Base-by-base conservation (phyloP, 176 grass and related monocot species). In the Carex parvula region DNA sequence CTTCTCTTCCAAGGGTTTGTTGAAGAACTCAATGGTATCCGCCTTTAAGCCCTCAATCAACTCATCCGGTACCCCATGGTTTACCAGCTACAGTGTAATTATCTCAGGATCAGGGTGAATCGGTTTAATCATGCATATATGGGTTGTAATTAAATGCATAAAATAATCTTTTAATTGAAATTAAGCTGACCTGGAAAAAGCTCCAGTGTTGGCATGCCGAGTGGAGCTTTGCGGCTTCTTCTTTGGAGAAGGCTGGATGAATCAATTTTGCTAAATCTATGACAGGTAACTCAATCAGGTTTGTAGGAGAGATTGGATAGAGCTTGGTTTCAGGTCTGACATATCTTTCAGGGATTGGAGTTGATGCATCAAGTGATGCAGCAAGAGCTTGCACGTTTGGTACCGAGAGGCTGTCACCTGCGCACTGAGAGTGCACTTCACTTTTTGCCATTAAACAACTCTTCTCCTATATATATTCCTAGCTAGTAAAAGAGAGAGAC, bases 381-480 rank as follows among this genome's bases (percentile, higher is more conserved):
- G 70, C 86, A 2, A 93, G 91, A 20, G 30, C 81, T 75, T 93
- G 87, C 11, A 91, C 87, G 18, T 91, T 93, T 35, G 82, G 85
- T 48, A 93, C 78, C 12, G 41, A 3, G 3, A 82, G 46, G 46
- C 9, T 75, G 21, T 75, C 1, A 29, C 71, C 71, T 11, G 71
- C 46, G 7, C 71, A 75, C 44, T 75, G 71, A 15, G 68, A 71
- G 46, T 53, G 46, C 46, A 26, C 42, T 75, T 75, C 71, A 3
- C 12, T 11, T 75, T 75, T 29, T 26, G 46, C 71, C 71, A 75
- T 75, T 44, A 44, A 8, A 44, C 41, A 44, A 48, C 1, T 48
- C 5, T 48, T 48, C 8, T 10, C 9, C 44, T 10, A 48, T 48
- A 48, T 48, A 10, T 62, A 8, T 8, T 44, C n/a, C n/a, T 29